Evolutionary conservation across 1,139 yeast genomes (phyloP).

Genomic region (Yamadazyma kanchanaburiensis): DNA sequence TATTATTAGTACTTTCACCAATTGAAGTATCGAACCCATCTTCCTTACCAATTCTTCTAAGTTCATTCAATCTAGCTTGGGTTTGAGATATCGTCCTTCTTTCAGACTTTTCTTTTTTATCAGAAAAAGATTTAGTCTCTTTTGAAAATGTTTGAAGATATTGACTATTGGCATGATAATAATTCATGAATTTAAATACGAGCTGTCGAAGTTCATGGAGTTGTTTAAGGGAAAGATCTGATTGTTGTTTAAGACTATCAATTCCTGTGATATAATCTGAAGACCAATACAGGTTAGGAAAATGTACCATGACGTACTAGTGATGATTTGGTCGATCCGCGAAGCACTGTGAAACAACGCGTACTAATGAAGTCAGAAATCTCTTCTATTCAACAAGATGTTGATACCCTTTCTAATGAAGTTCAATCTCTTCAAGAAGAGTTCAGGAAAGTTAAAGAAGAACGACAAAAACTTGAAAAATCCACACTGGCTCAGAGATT

Average conservation of each 20-base stretch:
- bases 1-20: constrained; percentile 1
- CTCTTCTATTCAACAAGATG: constrained; percentile 10
- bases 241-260: constrained; percentile 27
- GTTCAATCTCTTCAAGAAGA: constrained; percentile 12
- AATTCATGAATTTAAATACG: constrained; percentile 37
- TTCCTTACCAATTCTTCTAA: constrained; percentile 2
- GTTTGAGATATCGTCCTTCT: constrained; percentile 12
- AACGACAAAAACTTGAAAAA: constrained; percentile 4
- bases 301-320: constrained; percentile 1
- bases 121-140: constrained; percentile 4
- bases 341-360: not conserved
- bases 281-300: constrained; percentile 33
- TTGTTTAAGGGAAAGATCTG: constrained; percentile 33
- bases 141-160: constrained; percentile 17
- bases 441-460: constrained; percentile 4
- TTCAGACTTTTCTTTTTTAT: constrained; percentile 1
- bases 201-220: constrained; percentile 41
- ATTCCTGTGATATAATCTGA: constrained; percentile 41
- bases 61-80: constrained; percentile 5
- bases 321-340: not conserved
- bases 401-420: constrained; percentile 14
- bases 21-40: not conserved
- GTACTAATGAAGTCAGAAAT: not conserved
- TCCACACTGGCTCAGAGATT: constrained; percentile 5
- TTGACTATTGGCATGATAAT: constrained; percentile 37